A percentile compares a stretch with the other conserved stretches of the same genome.
Evolutionary conservation across 805 yeast genomes (phyloP).

Genomic region (Metschnikowia picachoensis): DNA sequence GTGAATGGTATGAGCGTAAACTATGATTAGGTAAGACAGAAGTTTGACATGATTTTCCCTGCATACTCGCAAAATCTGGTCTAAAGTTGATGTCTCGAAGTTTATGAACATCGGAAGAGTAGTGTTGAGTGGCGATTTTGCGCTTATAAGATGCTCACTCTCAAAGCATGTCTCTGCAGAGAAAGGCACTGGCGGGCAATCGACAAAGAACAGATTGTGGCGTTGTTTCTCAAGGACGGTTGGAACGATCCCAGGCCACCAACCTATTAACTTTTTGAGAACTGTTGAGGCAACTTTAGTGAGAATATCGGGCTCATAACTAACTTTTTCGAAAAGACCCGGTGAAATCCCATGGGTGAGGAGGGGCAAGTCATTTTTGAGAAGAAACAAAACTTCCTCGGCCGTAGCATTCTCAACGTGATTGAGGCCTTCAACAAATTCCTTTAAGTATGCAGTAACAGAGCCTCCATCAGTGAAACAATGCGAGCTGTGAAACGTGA

Average conservation of each 20-base stretch:
- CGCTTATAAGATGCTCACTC: constrained; percentile 4
- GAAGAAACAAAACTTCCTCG: constrained; percentile 1
- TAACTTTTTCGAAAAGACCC: constrained; percentile 1
- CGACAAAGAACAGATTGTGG: constrained; percentile 8
- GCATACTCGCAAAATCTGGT: constrained; percentile 2
- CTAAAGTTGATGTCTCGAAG: constrained; percentile 1
- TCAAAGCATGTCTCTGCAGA: constrained; percentile 6
- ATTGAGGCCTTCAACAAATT: constrained; percentile 8
- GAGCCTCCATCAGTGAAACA: constrained; percentile 11
- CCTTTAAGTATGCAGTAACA: constrained; percentile 8
- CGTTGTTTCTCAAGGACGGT: constrained; percentile 8
- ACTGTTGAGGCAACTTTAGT: neutral
- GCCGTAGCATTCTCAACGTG: neutral
- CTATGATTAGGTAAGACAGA: constrained; percentile 4
- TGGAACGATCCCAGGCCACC: constrained; percentile 9
- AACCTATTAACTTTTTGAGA: constrained; percentile 1
- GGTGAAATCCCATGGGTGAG: constrained; percentile 8
- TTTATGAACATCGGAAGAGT: constrained; percentile 3
- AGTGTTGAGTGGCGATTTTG: constrained; percentile 5
- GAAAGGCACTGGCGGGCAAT: constrained; percentile 6
- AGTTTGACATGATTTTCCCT: constrained; percentile 7
- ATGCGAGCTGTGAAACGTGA: constrained; percentile 9
- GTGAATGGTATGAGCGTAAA: constrained; percentile 8
- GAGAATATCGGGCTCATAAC: constrained; percentile 4
- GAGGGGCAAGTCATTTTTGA: constrained; percentile 5